Evolutionary conservation across 1,284 basidiomycete species (phyloP).

Genomic region (Fomes fomentarius): DNA sequence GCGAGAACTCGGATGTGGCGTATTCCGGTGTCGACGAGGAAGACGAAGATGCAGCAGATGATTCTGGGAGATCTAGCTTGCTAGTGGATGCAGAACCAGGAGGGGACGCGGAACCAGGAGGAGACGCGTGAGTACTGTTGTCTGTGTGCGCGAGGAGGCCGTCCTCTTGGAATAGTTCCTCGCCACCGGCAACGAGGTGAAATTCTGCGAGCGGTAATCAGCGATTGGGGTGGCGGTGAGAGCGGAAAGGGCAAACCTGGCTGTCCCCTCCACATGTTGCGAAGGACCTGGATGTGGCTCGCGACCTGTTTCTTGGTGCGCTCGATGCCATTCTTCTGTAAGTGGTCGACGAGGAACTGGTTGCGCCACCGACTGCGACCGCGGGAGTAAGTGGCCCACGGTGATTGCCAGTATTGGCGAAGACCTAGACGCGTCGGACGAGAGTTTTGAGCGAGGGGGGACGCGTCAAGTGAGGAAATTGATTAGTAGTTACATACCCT

Average conservation of each 20-base stretch:
- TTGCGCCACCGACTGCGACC: constrained; percentile 81
- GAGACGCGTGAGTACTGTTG: constrained; percentile 19
- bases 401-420: constrained; percentile 74
- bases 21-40: constrained; percentile 27
- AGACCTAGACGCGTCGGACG: constrained; percentile 49
- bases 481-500: constrained; percentile 50
- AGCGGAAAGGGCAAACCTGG: constrained; percentile 48
- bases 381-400: constrained; percentile 75
- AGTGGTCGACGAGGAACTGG: constrained; percentile 79
- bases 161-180: constrained; percentile 64
- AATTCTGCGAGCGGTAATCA: constrained; percentile 49
- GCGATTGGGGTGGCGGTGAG: constrained; percentile 24
- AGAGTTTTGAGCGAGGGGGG: constrained; percentile 11
- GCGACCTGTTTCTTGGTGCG: constrained; percentile 84
- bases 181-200: constrained; percentile 71
- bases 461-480: constrained; percentile 5
- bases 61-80: constrained; percentile 22
- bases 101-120: constrained; percentile 19
- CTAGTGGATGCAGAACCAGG: constrained; percentile 17
- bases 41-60: constrained; percentile 26
- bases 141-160: constrained; percentile 40
- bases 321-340: constrained; percentile 64
- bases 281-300: constrained; percentile 79
- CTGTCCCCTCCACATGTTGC: constrained; percentile 86
- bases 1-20: constrained; percentile 18